Evolutionary conservation across 495 filamentous ascomycete genomes (phyloP).

Genomic region (Penicillium herquei): DNA sequence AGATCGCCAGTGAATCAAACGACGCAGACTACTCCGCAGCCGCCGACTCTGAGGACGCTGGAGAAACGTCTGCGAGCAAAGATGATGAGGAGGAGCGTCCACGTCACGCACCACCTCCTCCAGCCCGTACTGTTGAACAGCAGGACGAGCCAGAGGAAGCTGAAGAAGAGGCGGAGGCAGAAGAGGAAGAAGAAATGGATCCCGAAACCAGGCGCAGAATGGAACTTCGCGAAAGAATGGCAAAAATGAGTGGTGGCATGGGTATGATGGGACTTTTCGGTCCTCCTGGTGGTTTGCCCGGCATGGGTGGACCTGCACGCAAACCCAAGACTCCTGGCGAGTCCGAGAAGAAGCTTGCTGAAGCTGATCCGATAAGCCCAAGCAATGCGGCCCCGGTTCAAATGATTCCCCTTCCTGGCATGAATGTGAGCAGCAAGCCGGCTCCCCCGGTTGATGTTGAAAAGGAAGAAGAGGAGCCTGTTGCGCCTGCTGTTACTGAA

Average conservation of each 20-base stretch:
- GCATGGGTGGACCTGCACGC: slow-evolving; percentile 41
- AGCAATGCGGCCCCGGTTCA: slow-evolving; percentile 67
- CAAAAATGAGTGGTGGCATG: slow-evolving; percentile 98
- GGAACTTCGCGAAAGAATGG: slow-evolving; percentile 91
- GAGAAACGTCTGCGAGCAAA: slow-evolving; percentile 68
- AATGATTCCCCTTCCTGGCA: slow-evolving; percentile 73
- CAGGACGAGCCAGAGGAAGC: slow-evolving; percentile 41
- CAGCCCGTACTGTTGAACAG: slow-evolving; percentile 16
- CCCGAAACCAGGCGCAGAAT: slow-evolving; percentile 83
- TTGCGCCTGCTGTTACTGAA: slow-evolving; percentile 38
- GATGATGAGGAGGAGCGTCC: slow-evolving; percentile 67
- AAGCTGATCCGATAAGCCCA: slow-evolving; percentile 50
- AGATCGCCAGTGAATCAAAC: slow-evolving; percentile 72
- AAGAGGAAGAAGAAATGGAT: slow-evolving; percentile 87
- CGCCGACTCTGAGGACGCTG: slow-evolving; percentile 80
- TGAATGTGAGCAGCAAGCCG: slow-evolving; percentile 50
- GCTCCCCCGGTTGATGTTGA: slow-evolving; percentile 36
- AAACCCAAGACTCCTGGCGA: slow-evolving; percentile 54
- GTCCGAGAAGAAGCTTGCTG: slow-evolving; percentile 63
- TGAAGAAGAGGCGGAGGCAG: slow-evolving; percentile 59
- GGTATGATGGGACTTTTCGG: slow-evolving; percentile 95
- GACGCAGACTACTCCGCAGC: slow-evolving; percentile 89
- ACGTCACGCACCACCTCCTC: slow-evolving; percentile 18
- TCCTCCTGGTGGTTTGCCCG: slow-evolving; percentile 66
- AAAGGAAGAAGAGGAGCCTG: slow-evolving; percentile 44